Conservation (phyloP, 176 grass and related monocot species). For the Bolboschoenus planiculmis region DNA sequence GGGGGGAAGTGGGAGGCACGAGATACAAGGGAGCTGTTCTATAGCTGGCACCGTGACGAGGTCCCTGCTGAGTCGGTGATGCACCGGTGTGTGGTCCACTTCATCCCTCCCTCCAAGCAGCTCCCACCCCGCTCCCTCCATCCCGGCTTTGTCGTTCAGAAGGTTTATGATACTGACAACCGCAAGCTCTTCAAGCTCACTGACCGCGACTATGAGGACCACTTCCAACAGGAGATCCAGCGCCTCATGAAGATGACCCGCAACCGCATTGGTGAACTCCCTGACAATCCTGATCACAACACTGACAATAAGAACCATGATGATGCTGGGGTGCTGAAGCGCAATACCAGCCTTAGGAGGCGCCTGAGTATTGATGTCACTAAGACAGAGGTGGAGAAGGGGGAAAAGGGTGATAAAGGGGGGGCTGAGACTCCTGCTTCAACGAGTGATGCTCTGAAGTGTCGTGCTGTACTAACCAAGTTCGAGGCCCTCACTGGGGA, state of each 20-base stretch:
- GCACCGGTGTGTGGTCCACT: constrained; percentile 95
- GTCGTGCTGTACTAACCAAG: constrained; percentile 40
- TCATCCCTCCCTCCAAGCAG: constrained; percentile 75
- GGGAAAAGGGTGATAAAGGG: constrained; percentile 39
- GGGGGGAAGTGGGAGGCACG: constrained; percentile 72
- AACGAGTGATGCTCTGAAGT: constrained; percentile 45
- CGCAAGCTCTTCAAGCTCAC: constrained; percentile 88
- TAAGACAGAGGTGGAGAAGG: constrained; percentile 4
- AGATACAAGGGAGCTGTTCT: constrained; percentile 91
- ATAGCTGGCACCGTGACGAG: constrained; percentile 84
- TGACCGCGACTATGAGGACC: constrained; percentile 89
- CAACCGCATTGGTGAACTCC: constrained; percentile 60
- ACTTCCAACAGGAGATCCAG: constrained; percentile 75
- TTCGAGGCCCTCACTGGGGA: constrained; percentile 64
- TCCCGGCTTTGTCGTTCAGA: constrained; percentile 96
- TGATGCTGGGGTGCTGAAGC: constrained; percentile 39
- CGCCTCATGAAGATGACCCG: constrained; percentile 79
- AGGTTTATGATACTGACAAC: constrained; percentile 75
- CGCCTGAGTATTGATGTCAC: constrained; percentile 57
- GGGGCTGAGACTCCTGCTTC: constrained; percentile 52
- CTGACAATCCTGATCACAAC: constrained; percentile 20
- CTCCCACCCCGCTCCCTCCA: constrained; percentile 70
- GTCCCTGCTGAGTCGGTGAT: constrained; percentile 97
- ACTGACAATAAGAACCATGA: constrained; percentile 42
- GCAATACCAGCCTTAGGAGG: constrained; percentile 44